These are phyloP conservation scores for Incumbomyces delicatus DNA, from an alignment of 2,329 filamentous ascomycete genomes.

Conservation along the genomic window DNA sequence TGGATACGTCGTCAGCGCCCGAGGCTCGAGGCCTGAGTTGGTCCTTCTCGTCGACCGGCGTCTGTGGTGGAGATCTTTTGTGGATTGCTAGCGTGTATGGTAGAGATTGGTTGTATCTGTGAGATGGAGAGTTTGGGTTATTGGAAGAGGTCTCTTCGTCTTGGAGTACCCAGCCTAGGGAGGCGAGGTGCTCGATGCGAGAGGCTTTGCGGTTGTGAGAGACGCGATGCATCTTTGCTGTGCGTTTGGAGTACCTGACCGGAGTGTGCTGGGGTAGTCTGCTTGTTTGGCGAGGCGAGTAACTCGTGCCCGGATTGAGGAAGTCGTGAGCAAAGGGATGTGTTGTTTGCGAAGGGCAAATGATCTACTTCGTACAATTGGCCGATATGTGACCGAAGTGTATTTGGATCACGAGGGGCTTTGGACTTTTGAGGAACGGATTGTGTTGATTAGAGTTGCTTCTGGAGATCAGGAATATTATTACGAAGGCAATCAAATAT, in stretches of 20 bases:
- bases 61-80: background rate
- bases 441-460: too few relatives aligned
- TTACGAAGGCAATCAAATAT: too few relatives aligned
- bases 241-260: background rate
- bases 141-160: background rate
- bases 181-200: constrained; percentile 3
- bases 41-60: background rate
- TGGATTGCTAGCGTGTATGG: background rate
- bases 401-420: too few relatives aligned
- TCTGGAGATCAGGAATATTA: too few relatives aligned
- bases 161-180: constrained; percentile 4
- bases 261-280: too few relatives aligned
- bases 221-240: background rate
- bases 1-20: constrained; percentile 1
- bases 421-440: too few relatives aligned
- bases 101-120: background rate
- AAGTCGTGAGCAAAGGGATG: too few relatives aligned
- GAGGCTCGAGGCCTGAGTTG: background rate
- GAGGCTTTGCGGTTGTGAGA: constrained; percentile 4
- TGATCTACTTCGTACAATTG: too few relatives aligned
- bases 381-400: too few relatives aligned
- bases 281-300: too few relatives aligned
- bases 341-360: too few relatives aligned
- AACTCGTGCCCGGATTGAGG: too few relatives aligned
- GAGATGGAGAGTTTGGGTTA: background rate